These are phyloP conservation scores for Gentiana straminea DNA, from an alignment of 257 asterid species.

Conservation along the genomic window DNA sequence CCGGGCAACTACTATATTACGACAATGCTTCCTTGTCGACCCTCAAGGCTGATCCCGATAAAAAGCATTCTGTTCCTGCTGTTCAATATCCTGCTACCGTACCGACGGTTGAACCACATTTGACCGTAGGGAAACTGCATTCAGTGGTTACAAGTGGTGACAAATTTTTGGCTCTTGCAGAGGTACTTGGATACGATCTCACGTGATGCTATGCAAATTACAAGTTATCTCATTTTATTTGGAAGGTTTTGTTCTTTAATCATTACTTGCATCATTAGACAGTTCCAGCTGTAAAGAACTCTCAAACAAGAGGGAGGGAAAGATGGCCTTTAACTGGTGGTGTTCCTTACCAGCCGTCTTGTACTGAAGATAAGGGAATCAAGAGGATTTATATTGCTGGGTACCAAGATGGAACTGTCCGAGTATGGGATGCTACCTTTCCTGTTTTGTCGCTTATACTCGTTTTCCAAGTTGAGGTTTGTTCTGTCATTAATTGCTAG, in stretches of 20 bases:
- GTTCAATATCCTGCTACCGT: conserved; percentile 50
- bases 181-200: conserved; percentile 35
- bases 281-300: conserved; percentile 38
- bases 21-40: conserved; percentile 45
- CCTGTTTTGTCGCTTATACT: conserved; percentile 58
- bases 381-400: conserved; percentile 80
- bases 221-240: no score
- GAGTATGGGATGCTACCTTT: conserved; percentile 82
- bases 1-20: conserved; percentile 78
- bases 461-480: conserved; percentile 55
- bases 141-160: conserved; percentile 25
- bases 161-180: conserved; percentile 25
- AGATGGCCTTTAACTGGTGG: conserved; percentile 86
- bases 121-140: conserved; percentile 62
- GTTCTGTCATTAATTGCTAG: conserved; percentile 11
- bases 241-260: conserved; percentile 7
- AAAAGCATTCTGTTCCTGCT: conserved; percentile 36
- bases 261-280: conserved; percentile 37
- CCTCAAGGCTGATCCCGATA: conserved; percentile 53
- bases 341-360: conserved; percentile 39
- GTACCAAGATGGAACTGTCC: conserved; percentile 79
- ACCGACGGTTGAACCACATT: conserved; percentile 74
- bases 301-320: conserved; percentile 23
- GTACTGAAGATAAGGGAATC: conserved; percentile 32
- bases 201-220: neutral